These are phyloP conservation scores for Paxillus ammoniavirescens DNA, from an alignment of 768 basidiomycete species.

Conservation along the genomic window DNA sequence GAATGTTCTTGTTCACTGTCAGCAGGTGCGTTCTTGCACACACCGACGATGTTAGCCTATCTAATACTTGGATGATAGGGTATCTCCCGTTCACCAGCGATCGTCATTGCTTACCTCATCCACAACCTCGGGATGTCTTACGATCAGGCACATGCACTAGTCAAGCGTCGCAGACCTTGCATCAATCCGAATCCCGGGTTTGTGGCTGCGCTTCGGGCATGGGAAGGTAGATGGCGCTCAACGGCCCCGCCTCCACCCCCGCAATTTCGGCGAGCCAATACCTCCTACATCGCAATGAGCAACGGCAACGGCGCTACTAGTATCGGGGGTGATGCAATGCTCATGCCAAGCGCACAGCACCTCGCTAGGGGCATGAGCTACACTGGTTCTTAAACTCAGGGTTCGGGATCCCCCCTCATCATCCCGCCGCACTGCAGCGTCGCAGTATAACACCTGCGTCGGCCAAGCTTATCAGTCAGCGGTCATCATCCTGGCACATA, in stretches of 20 bases:
- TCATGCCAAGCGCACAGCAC: neutral
- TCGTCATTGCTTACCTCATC: slow-evolving; percentile 83
- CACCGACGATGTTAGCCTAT: neutral
- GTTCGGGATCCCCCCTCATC: neutral
- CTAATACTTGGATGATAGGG: slow-evolving; percentile 44
- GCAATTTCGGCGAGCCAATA: slow-evolving; percentile 30
- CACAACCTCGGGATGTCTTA: slow-evolving; percentile 71
- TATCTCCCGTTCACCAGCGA: slow-evolving; percentile 71
- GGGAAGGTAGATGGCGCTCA: slow-evolving; percentile 44
- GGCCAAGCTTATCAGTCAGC: neutral
- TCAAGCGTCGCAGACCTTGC: slow-evolving; percentile 67
- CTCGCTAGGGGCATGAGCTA: slow-evolving; percentile 28
- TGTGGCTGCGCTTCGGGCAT: slow-evolving; percentile 55
- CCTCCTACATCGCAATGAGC: slow-evolving; percentile 18
- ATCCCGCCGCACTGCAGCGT: too few species aligned
- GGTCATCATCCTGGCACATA: neutral
- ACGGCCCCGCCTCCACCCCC: slow-evolving; percentile 9
- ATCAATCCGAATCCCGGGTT: slow-evolving; percentile 80
- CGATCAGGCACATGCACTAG: slow-evolving; percentile 58
- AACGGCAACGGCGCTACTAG: neutral
- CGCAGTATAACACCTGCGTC: too few species aligned
- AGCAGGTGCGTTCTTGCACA: slow-evolving; percentile 54
- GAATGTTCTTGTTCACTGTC: slow-evolving; percentile 77
- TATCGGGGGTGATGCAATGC: slow-evolving; percentile 1
- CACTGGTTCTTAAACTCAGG: neutral